Evolutionary conservation across 148 eudicot species (phyloP), one percentile per base, ranked within the genome.

Genomic region (Oxyria digyna): DNA sequence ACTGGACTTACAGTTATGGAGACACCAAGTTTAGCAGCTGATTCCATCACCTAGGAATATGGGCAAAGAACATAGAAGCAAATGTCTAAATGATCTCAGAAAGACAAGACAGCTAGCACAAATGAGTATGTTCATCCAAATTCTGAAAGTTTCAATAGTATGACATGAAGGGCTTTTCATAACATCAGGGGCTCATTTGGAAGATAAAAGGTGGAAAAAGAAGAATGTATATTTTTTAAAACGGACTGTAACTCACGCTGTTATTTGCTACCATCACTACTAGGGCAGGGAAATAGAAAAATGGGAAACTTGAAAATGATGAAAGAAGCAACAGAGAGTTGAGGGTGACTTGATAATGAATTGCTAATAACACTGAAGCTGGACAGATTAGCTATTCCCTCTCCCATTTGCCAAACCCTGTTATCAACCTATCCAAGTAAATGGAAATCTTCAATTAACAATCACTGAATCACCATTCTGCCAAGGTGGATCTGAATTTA

Each of bases 11-110:
- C 73, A 69, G 84, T 83, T 67, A 93, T 69, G 43, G 89, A 74
- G 76, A 87, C 72, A 42, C 91, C 87, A 68, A 89, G 85, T 73
- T 85, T 85, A 57, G 88, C 78, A 80, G 96, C 90, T 57, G 91
- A 82, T 78, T 87, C 78, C 94, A 86, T 89, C 63, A 89, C 96
- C 98, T 93, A 75, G 13, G 52, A 78, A 43, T 38, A 59, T 23
- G 57, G 38, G 26, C 14, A 72, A 33, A 31, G 41, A 59, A 42
- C 50, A 54, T 70, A 65, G 27, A 57, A 65, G 69, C n/a, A n/a
- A 41, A 15, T 50, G 26, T 6, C 59, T 52, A 11, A 23, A 52
- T 24, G 31, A 52, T 52, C 62, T 9, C 11, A 1, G 15, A 52
- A 52, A 23, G 23, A 23, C 62, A 10, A 23, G 62, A 15, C 14